Base-by-base conservation (phyloP, 2,329 filamentous ascomycete species). In the Monosporascus ibericus region DNA sequence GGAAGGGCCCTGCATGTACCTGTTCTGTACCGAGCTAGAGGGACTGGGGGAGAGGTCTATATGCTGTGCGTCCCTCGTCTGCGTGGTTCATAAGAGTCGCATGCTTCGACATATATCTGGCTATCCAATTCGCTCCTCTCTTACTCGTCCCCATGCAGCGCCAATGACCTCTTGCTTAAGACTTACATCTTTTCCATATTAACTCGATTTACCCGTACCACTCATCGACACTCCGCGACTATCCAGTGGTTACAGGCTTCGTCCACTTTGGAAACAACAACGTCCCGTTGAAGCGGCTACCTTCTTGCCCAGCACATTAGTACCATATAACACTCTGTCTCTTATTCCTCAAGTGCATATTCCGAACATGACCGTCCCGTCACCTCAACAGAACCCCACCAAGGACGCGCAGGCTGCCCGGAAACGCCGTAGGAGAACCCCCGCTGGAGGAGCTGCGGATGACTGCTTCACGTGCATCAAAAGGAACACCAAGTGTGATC, bases 381-480 rank as follows among this genome's bases (percentile, higher is more conserved):
- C 75, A 56, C 65, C 72, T 52, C 72, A 73, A 60, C 73, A 73
- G 64, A 67, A 58, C 60, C 72, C 70, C 65, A 71, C 71, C 64
- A 81, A 80, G 64, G 77, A 80, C 62, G 69, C 73, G 44, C 73
- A 76, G 53, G 75, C 76, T 50, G 73, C 77, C 49, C 76, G 79
- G 65, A 83, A 96, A 77, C 84, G 92, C 67, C 86, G 91, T 75
- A 88, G 92, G 80, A 85, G 92, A 74, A 89, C 92, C 20, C 88
- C 90, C 20, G 86, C 90, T 49, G 92, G 89, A 58, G 92, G 92
- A 65, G 92, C 92, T 54, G 85, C 89, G 46, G 91, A 95, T 70
- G 92, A 97, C 72, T 99, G 92, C 80, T 96, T 96, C 70, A 85
- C 91, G 44, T 99, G 92, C 75, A 82, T 86, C 60, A 94, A 91